Percentiles rank a stretch among this genome's conserved stretches.
Evolutionary conservation across 805 yeast genomes (phyloP).

Genomic region (Jamesozyma piceae): DNA sequence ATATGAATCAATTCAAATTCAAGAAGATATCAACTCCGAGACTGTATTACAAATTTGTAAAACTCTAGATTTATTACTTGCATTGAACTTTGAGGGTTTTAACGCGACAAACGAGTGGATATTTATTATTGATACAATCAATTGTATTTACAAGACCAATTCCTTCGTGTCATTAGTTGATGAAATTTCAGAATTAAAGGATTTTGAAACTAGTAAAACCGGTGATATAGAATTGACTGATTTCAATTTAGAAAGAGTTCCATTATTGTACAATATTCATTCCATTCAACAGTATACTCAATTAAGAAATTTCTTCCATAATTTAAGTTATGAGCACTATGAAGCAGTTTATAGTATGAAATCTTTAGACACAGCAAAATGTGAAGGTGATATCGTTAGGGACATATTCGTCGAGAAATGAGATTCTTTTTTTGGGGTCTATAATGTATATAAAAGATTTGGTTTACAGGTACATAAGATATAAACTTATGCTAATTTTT

Average conservation of each 20-base stretch:
- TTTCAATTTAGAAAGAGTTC: slow-evolving; percentile 14
- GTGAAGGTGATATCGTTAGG: slow-evolving; percentile 46
- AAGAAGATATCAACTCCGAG: slow-evolving; percentile 24
- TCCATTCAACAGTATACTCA: slow-evolving; percentile 17
- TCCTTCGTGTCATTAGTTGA: slow-evolving; percentile 38
- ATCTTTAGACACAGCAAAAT: slow-evolving; percentile 34
- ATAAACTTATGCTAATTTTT: neutral
- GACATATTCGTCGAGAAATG: slow-evolving; percentile 40
- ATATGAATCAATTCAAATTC: slow-evolving; percentile 23
- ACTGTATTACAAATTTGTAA: slow-evolving; percentile 55
- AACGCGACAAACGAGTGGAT: slow-evolving; percentile 68
- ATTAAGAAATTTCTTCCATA: slow-evolving; percentile 22
- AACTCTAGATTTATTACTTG: slow-evolving; percentile 62
- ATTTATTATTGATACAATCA: slow-evolving; percentile 61
- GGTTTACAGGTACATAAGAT: neutral
- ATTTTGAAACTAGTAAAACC: slow-evolving; percentile 30
- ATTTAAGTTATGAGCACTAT: slow-evolving; percentile 25
- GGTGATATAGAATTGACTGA: slow-evolving; percentile 17
- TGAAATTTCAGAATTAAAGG: slow-evolving; percentile 32
- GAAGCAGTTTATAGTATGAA: slow-evolving; percentile 46
- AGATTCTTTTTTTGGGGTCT: neutral
- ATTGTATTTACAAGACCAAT: slow-evolving; percentile 40
- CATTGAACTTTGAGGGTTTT: slow-evolving; percentile 70
- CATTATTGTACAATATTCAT: slow-evolving; percentile 26
- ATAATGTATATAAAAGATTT: neutral